A percentile compares a stretch with the other conserved stretches of the same genome.
These are phyloP conservation scores for Dryas drummondii DNA, from an alignment of 306 rosid species.

Conservation along the genomic window DNA sequence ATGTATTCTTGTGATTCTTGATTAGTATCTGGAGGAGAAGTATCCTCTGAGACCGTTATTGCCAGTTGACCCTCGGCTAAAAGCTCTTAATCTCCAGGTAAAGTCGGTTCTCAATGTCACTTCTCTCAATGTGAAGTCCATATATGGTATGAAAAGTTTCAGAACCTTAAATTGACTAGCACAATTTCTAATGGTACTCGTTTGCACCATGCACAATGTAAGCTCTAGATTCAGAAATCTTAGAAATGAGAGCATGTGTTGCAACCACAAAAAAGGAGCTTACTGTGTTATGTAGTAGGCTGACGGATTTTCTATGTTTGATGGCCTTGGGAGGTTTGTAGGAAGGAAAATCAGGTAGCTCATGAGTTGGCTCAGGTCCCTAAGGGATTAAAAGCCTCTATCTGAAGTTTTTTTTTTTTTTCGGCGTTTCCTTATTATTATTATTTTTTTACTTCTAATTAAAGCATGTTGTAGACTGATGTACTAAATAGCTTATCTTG, in stretches of 20 bases:
- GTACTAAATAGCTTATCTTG: background rate
- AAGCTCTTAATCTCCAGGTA: conserved; percentile 56
- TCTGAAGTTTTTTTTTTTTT: background rate
- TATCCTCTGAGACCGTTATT: conserved; percentile 40
- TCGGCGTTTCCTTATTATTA: background rate
- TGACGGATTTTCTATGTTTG: no score
- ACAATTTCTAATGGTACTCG: no score
- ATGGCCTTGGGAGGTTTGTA: no score
- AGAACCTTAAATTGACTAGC: background rate
- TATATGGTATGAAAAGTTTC: background rate
- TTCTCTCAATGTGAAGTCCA: background rate
- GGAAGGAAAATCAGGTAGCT: no score
- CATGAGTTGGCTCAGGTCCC: no score
- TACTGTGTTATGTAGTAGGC: no score
- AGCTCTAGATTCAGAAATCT: no score
- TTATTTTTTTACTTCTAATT: background rate
- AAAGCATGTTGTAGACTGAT: background rate
- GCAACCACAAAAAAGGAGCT: no score
- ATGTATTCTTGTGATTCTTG: conserved; percentile 6
- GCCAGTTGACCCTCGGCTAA: conserved; percentile 42
- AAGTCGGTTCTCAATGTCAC: background rate
- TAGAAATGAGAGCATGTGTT: no score
- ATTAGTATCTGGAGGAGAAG: conserved; percentile 51
- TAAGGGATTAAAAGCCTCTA: background rate
- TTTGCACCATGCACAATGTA: no score